phyloP scores from a whole-genome alignment of 129 eudicot genomes.

The Lactuca sativa region DNA sequence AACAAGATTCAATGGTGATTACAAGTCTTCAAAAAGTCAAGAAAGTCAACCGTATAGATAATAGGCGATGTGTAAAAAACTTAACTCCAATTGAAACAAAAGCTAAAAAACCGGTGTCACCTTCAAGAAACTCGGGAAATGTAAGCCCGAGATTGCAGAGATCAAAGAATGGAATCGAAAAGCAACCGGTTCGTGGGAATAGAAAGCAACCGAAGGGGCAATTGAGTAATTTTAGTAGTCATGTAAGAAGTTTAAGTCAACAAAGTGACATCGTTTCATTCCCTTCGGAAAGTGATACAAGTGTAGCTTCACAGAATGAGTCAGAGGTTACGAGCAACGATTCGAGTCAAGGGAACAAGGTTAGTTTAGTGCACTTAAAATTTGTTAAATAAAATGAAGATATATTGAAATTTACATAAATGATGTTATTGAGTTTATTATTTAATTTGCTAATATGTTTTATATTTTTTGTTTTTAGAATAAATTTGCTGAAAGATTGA shows the following conservation, averaged over 20 bases:
- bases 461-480: conserved; percentile 39
- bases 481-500: conserved; percentile 37
- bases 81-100: conserved; percentile 37
- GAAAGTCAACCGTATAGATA: conserved; percentile 32
- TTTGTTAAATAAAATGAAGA: background rate
- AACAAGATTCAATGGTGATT: conserved; percentile 23
- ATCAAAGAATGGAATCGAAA: conserved; percentile 31
- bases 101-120: conserved; percentile 32
- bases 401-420: background rate
- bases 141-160: conserved; percentile 50
- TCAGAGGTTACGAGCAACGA: conserved; percentile 45
- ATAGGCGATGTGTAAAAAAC: conserved; percentile 20
- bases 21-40: conserved; percentile 34
- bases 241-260: conserved; percentile 41
- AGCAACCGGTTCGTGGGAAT: conserved; percentile 33
- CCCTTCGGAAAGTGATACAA: conserved; percentile 62
- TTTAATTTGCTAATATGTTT: conserved; percentile 21
- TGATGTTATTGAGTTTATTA: background rate
- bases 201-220: conserved; percentile 37
- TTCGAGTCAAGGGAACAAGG: conserved; percentile 33
- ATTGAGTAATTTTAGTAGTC: conserved; percentile 34
- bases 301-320: conserved; percentile 54
- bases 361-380: conserved; percentile 26
- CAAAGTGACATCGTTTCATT: conserved; percentile 57
- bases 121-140: conserved; percentile 33